Base-by-base conservation (phyloP, 768 basidiomycete genomes). In the Chalciporus sphaerocephalus region DNA sequence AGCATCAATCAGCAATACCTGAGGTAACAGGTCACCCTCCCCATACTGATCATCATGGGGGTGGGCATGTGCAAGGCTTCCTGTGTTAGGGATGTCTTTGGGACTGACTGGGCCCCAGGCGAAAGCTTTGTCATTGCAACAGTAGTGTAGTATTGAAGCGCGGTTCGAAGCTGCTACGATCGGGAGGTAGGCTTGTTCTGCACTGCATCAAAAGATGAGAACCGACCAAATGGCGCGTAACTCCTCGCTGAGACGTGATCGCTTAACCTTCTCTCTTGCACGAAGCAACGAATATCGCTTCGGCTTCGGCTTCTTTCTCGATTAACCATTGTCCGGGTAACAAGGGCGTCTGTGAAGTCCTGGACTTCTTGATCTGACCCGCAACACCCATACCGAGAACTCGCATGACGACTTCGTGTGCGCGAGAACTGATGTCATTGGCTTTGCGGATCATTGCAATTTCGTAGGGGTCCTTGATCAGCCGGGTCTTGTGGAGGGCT, bases 341-440 rank as follows among this genome's bases (percentile, higher is more conserved):
- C 5, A 78, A 66, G 0, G 81, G 82, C 9, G 68, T 67, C 4
- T 48, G 54, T 2, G 59, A 59, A 24, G 71, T 71, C 5, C 67
- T 76, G n/a, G n/a, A n/a, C 11, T 68, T 65, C 52, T 66, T 62
- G 47, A 85, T 74, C 42, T 72, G 71, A 15, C 76, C 75, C 41
- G 79, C 78, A 16, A 86, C 86, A 4, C 83, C 83, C 38, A 74
- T 67, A 3, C 93, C 93, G 12, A 96, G 75, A 8, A 95, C 83
- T 7, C 89, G 75, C 95, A 97, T 98, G 40, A 97, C 81, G 6
- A 81, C 78, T 65, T 93, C 90, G 53, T 97, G 95, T 5, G 95
- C 95, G 3, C 83, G 74, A 0, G 88, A 91, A 55, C 88, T 90
- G 54, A 98, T 92, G 43, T 77, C 75, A 59, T 90, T 92, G 0